A percentile compares a stretch with the other conserved stretches of the same genome.
Evolutionary conservation across 352 stramenopile species (phyloP).

Genomic region (Globisporangium polare): DNA sequence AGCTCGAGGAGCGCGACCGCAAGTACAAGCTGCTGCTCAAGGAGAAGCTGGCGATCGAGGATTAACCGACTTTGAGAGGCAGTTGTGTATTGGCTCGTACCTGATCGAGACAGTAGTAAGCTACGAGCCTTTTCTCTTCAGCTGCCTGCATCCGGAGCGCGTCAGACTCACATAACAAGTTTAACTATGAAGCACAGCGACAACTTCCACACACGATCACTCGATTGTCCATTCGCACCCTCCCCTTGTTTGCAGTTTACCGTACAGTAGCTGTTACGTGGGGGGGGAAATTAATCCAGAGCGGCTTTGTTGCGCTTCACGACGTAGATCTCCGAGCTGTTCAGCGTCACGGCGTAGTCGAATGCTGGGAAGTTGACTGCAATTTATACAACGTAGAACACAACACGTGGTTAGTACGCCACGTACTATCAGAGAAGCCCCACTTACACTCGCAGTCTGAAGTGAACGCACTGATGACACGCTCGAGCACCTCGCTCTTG

Average conservation of each 20-base stretch:
- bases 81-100: neutral
- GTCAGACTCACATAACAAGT: neutral
- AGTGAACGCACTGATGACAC: conserved; percentile 47
- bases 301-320: conserved; percentile 47
- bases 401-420: neutral
- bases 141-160: neutral
- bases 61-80: conserved; percentile 10
- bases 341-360: conserved; percentile 66
- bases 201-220: conserved; percentile 15
- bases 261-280: neutral
- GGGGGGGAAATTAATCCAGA: conserved; percentile 7
- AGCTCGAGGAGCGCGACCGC: conserved; percentile 58
- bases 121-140: neutral
- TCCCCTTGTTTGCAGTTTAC: neutral
- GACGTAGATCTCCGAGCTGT: conserved; percentile 63
- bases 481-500: conserved; percentile 60
- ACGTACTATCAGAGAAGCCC: neutral
- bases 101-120: neutral
- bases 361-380: conserved; percentile 64
- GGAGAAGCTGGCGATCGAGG: conserved; percentile 75
- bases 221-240: neutral
- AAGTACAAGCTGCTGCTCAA: conserved; percentile 73
- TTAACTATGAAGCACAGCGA: neutral
- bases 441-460: neutral
- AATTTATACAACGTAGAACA: conserved; percentile 3